Base-by-base conservation (phyloP, 1,284 basidiomycete genomes). In the Apiotrichum mycotoxinovorans region DNA sequence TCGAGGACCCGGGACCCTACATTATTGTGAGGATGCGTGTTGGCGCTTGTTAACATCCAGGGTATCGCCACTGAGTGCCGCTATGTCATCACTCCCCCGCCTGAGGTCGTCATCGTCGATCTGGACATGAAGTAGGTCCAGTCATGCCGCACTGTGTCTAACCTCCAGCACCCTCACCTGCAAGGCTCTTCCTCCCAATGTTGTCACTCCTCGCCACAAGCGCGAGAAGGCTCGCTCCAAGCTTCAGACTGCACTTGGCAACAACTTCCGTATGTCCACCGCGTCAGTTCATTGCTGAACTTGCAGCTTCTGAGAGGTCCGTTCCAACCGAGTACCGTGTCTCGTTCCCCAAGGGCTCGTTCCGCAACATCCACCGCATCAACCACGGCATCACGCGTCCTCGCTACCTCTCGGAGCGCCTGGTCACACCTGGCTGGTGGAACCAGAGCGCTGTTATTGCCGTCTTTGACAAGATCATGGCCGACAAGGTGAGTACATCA, bases 401-500 rank as follows among this genome's bases (percentile, higher is more conserved):
- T 58, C 54, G 57, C 45, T 75, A 66, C 63, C 65, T 75, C 10
- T 73, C 67, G 4, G 72, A 72, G 47, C 83, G 88, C 49, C 91
- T 91, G 79, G 80, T 86, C 45, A 87, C 87, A 14, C 93, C 92
- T 0, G 84, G 85, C 59, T 96, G 92, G 92, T 96, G 91, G 91
- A 85, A 91, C 70, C 89, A 89, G 43, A 88, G 86, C 14, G 84
- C 86, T 23, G 88, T 94, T 67, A 87, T 96, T 52, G 85, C 88
- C 61, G 91, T 89, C 9, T 94, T 96, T 65, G 91, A 95, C 74
- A 82, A 81, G 58, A 89, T 94, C 26, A 81, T 96, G 47, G 85
- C 88, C 64, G 89, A 94, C 72, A 91, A 86, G 83, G 89, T 89
- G 62, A 62, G 77, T 70, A 50, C 47, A 59, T n/a, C 9, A 18